Conservation (phyloP, 495 filamentous ascomycete species). For the Evernia prunastri region DNA sequence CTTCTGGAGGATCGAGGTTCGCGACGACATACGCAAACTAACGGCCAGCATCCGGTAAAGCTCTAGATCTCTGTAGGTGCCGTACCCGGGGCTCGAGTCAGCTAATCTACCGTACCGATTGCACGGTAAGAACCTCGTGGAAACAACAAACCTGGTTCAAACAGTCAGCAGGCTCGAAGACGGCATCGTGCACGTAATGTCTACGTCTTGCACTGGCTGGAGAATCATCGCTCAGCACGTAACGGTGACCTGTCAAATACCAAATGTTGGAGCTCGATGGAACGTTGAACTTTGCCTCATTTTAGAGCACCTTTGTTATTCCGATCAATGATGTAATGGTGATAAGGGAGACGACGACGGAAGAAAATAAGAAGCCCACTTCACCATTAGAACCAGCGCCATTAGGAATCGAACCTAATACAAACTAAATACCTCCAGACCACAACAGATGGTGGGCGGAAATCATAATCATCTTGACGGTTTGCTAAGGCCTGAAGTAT, state of each 20-base stretch:
- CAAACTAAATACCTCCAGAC: no score
- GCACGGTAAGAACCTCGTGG: not conserved
- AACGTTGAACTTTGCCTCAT: slow-evolving; percentile 22
- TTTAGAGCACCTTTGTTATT: slow-evolving; percentile 16
- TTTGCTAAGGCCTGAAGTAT: slow-evolving; percentile 27
- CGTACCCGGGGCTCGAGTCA: not conserved
- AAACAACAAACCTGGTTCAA: not conserved
- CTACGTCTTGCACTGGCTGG: not conserved
- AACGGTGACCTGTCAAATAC: not conserved
- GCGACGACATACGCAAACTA: not conserved
- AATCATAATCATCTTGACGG: slow-evolving; percentile 21
- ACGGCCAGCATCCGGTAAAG: not conserved
- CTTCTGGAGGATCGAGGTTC: not conserved
- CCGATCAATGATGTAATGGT: not conserved
- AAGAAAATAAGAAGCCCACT: no score
- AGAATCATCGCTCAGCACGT: not conserved
- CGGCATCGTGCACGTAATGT: not conserved
- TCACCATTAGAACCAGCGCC: no score
- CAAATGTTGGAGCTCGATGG: not conserved
- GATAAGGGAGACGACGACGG: slow-evolving; percentile 4
- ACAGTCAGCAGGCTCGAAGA: not conserved
- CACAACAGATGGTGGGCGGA: slow-evolving; percentile 16
- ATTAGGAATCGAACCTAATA: no score
- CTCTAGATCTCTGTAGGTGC: not conserved
- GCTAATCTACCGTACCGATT: not conserved